Evolutionary conservation across 2,329 filamentous ascomycete species (phyloP), one percentile per base, ranked within the genome.

Genomic region (Fusarium sp.): DNA sequence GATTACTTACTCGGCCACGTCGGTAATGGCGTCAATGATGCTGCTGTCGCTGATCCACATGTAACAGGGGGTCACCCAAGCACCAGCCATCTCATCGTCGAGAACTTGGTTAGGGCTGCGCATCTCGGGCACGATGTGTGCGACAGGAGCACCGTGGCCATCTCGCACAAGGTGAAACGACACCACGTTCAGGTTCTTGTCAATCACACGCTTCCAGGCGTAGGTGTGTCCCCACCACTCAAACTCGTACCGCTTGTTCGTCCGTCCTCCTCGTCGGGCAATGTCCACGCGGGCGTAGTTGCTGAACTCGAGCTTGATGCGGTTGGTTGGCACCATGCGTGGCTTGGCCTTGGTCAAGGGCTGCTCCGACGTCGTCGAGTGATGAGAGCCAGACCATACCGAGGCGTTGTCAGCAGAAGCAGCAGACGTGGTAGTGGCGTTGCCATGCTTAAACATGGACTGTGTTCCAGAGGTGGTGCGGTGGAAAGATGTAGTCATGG

Each of bases 211-310:
- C 78, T 89, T 92, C 96, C 96, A 98, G 57, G 87, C 83, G 79
- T 98, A 98, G 59, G 84, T 86, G 73, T 90, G 87, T 25, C 93
- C 93, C 96, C 96, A 98, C 84, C 97, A 97, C 76, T 95, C 91
- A 75, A 97, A 97, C 60, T 93, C 92, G 78, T 97, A 98, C 67
- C 89, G 87, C 80, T 93, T 95, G 68, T 85, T 85, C 36, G 85
- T 83, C 70, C 88, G 89, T 58, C 85, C 85, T 46, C 85, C 83
- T 71, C 88, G 89, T 55, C 92, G 88, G 71, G 87, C 89, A 55
- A 99, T 82, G 70, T 97, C 92, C 40, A 98, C 89, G 73, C 96
- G 93, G 2, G 95, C 95, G 78, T 99, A 99, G 82, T 98, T 99
- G 71, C 93, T 96, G 78, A 97, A 99, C 78, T 98, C 95, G 33